These are phyloP conservation scores for Metschnikowia chrysomelidarum DNA, from an alignment of 805 yeast genomes.

Conservation along the genomic window DNA sequence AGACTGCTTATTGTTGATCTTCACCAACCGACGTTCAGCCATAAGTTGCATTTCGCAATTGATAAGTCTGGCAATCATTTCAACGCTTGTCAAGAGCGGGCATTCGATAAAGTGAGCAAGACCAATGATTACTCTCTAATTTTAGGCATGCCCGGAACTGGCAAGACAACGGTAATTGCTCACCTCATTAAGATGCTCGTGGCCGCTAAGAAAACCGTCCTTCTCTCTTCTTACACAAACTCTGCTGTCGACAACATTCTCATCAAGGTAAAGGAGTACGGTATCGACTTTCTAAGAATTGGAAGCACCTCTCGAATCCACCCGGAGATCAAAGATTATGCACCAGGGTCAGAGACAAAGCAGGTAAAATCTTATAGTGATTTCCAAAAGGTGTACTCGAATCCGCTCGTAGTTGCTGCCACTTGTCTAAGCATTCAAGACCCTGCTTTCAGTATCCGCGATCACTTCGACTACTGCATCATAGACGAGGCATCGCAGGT, in stretches of 20 bases:
- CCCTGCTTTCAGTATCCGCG: slow-evolving; percentile 51
- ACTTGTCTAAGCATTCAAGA: slow-evolving; percentile 80
- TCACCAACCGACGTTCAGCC: slow-evolving; percentile 43
- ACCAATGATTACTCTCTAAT: slow-evolving; percentile 77
- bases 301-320: slow-evolving; percentile 65
- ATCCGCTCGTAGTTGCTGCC: slow-evolving; percentile 77
- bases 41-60: slow-evolving; percentile 22
- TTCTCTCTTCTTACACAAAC: slow-evolving; percentile 86
- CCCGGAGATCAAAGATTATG: slow-evolving; percentile 52
- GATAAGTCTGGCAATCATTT: slow-evolving; percentile 29
- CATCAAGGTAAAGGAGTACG: slow-evolving; percentile 53
- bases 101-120: slow-evolving; percentile 61
- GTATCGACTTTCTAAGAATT: slow-evolving; percentile 55
- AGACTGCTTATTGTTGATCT: slow-evolving; percentile 54
- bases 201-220: slow-evolving; percentile 58
- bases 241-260: slow-evolving; percentile 95
- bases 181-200: slow-evolving; percentile 64
- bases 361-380: slow-evolving; percentile 43
- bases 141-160: slow-evolving; percentile 98
- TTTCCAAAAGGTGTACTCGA: slow-evolving; percentile 45
- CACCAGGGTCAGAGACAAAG: slow-evolving; percentile 39
- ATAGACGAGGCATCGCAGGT: slow-evolving; percentile 97
- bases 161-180: slow-evolving; percentile 88
- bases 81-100: slow-evolving; percentile 70
- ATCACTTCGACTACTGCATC: slow-evolving; percentile 83